Evolutionary conservation across 768 basidiomycete genomes (phyloP).

Genomic region (Leucocoprinus birnbaumii): DNA sequence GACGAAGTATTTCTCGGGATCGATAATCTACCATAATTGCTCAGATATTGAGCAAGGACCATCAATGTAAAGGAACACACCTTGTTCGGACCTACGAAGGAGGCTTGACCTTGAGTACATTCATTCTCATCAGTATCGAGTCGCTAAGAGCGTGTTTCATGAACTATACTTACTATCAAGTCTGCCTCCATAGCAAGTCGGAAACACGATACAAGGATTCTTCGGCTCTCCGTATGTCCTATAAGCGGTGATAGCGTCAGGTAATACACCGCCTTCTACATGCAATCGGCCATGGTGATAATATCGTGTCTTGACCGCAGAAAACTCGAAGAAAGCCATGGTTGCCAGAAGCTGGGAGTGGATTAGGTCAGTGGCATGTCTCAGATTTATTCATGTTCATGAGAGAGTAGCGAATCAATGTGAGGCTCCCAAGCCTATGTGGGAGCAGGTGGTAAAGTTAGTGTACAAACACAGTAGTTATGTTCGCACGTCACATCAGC

Average conservation of each 20-base stretch:
- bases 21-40: conserved; percentile 48
- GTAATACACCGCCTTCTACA: conserved; percentile 49
- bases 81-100: conserved; percentile 49
- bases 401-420: too few relatives aligned
- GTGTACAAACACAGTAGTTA: too few relatives aligned
- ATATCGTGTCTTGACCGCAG: conserved; percentile 29
- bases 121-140: too few relatives aligned
- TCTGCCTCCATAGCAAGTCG: conserved; percentile 53
- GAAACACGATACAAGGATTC: conserved; percentile 57
- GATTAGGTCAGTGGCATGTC: too few relatives aligned
- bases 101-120: conserved; percentile 36
- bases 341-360: neutral
- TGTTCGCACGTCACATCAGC: too few relatives aligned
- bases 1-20: conserved; percentile 49
- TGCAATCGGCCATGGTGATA: conserved; percentile 54
- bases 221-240: conserved; percentile 47
- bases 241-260: conserved; percentile 57
- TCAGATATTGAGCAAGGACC: too few relatives aligned
- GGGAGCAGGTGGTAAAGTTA: too few relatives aligned
- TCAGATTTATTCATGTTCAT: neutral
- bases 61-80: conserved; percentile 19
- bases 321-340: conserved; percentile 7
- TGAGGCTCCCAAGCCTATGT: neutral
- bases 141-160: too few relatives aligned
- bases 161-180: conserved; percentile 51